Base-by-base conservation (phyloP, 148 eudicot species). In the Talinum fruticosum region DNA sequence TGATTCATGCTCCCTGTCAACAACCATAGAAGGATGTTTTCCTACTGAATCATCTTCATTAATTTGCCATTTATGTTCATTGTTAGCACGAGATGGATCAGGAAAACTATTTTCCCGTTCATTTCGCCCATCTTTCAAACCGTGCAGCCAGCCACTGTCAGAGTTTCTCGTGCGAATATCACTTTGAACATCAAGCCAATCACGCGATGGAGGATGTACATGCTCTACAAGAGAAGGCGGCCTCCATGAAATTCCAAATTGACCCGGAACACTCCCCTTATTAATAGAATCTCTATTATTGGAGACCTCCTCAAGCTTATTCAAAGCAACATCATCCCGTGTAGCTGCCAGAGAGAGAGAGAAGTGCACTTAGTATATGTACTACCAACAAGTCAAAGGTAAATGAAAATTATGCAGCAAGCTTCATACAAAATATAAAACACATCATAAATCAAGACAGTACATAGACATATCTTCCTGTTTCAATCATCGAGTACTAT, bases 1-100 rank as follows among this genome's bases (percentile, higher is more conserved):
- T 66, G 81, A 44, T 69, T 92, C 97, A 37, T 54, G 84, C 37
- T 92, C 97, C 84, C 85, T 83, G 37, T 89, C 95, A 67, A 76
- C 34, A 7, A 71, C 78, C 26, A 75, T 76, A 75, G 93, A 79
- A 33, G 84, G 68, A 75, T 81, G 90, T 83, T 87, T 90, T 86
- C 85, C 86, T 53, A 83, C 24, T 67, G 51, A 53, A n/a, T 87
- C 83, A 80, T 86, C 87, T 72, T 87, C 88, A 53, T 84, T 81
- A 15, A 74, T 65, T 36, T 78, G 81, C 89, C 90, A 83, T 34
- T 77, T 85, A 0, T 65, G 41, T 76, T 85, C 90, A 80, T 82
- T 84, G 76, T 80, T 85, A 72, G 84, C 35, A 41, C 72, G 74
- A 51, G 88, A 76, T 66, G 84, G 64, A 69, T 86, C 85, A 21